Evolutionary conservation across 345 rosid species (phyloP), one percentile per base, ranked within the genome.

Genomic region (Orychophragmus violaceus): DNA sequence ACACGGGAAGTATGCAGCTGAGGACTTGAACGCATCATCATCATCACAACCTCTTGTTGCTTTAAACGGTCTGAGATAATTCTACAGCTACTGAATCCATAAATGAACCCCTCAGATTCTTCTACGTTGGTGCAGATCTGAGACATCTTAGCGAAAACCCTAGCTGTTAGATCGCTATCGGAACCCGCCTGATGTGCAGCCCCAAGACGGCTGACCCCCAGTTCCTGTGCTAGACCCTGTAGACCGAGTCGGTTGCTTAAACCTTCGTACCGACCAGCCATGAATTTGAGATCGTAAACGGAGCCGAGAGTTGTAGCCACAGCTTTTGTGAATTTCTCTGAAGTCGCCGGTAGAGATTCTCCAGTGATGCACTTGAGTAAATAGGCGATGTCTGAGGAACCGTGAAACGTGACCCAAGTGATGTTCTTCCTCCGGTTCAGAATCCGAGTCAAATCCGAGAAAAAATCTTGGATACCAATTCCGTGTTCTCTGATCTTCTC

Each of bases 381-480:
- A 13, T 59, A 69, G 0, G 67, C 74, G 3, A 69, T 35, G 5
- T 69, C 74, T 3, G 27, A 59, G 2, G 6, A 35, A 5, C 74
- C 74, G 11, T 69, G 66, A 18, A 69, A 69, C 0, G 67, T 59
- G 24, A 69, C 52, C 74, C 74, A 69, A 12, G 10, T 30, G 0
- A 49, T 7, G 3, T 12, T 33, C 25, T 0, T 14, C 0, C 1
- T 23, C 8, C 1, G 14, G 1, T 50, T 24, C 30, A 69, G 2
- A 11, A 59, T 49, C 30, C 39, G 1, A 48, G 12, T 5, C 0
- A 59, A 22, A 0, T 69, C 45, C 0, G 8, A 2, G 53, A 60
- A 59, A 7, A 69, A 69, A 8, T 14, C 25, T 0, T 51, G 1
- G 5, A 60, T 22, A 0, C 32, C 23, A n/a, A 50, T 46, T 1